Percentiles rank a stretch among this genome's conserved stretches.
Conservation (phyloP, 208 protist genomes). For the Wallacemonas sp. region DNA sequence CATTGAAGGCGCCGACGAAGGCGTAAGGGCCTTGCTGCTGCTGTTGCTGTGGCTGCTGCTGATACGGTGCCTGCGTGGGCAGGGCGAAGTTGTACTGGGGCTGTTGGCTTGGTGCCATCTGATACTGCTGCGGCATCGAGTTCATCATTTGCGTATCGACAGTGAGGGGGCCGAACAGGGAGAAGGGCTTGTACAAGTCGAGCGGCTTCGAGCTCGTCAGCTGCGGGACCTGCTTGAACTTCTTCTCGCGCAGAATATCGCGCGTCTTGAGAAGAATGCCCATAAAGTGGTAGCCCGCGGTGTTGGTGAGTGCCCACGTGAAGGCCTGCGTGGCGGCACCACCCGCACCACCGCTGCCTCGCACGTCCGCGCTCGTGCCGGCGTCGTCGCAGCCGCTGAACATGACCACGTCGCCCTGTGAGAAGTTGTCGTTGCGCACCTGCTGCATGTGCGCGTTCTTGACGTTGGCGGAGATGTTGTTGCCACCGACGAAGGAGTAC, state of each 20-base stretch:
- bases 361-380: constrained; percentile 85
- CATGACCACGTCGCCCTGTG: constrained; percentile 85
- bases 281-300: constrained; percentile 62
- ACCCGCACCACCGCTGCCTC: constrained; percentile 54
- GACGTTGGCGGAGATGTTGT: constrained; percentile 12
- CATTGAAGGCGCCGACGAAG: constrained; percentile 9
- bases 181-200: constrained; percentile 89
- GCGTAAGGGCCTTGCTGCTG: constrained; percentile 17
- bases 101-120: constrained; percentile 23
- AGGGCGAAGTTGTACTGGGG: constrained; percentile 22
- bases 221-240: constrained; percentile 86
- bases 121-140: constrained; percentile 69
- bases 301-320: constrained; percentile 76
- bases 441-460: constrained; percentile 43
- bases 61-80: constrained; percentile 6
- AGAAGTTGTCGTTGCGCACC: constrained; percentile 75
- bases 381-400: constrained; percentile 88
- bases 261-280: constrained; percentile 83
- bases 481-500: constrained; percentile 72
- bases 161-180: constrained; percentile 80
- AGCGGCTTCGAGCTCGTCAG: constrained; percentile 90
- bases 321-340: constrained; percentile 84
- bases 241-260: constrained; percentile 66
- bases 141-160: constrained; percentile 57
- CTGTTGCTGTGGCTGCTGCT: constrained; percentile 17